A percentile compares a stretch with the other conserved stretches of the same genome.
phyloP scores from a whole-genome alignment of 768 basidiomycete genomes.

The Sarcodon aspratus region DNA sequence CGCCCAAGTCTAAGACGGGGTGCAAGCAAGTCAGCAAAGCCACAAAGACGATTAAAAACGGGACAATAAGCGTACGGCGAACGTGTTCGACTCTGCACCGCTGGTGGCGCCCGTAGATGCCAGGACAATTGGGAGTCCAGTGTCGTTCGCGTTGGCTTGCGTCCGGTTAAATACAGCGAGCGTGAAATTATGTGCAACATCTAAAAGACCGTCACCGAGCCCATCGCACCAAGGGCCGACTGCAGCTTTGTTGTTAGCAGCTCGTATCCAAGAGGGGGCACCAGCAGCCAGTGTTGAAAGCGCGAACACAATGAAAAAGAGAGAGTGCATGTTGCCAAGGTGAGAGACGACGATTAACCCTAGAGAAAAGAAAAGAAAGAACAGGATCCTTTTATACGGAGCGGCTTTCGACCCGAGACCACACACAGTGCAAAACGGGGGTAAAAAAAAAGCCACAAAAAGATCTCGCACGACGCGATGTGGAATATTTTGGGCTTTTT shows the following conservation, averaged over 20 bases:
- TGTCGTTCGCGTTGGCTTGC: constrained; percentile 28
- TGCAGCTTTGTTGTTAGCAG: not conserved
- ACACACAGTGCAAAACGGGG: no score
- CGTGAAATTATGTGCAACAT: constrained; percentile 28
- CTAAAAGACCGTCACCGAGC: constrained; percentile 13
- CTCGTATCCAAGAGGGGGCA: no score
- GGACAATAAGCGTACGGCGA: not conserved
- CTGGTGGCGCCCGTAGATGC: constrained; percentile 22
- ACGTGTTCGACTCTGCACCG: not conserved
- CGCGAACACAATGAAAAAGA: no score
- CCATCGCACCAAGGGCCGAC: constrained; percentile 10
- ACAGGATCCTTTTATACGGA: no score
- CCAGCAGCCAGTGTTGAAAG: no score
- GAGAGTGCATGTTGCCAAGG: no score
- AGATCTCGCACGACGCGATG: no score
- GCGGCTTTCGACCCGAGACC: no score
- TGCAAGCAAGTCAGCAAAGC: not conserved
- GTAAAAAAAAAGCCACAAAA: no score
- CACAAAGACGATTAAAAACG: not conserved
- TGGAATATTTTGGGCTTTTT: no score
- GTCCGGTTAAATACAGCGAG: constrained; percentile 33
- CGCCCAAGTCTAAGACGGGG: constrained; percentile 26
- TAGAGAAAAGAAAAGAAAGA: no score
- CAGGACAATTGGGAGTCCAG: constrained; percentile 35
- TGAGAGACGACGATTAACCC: no score